phyloP scores from a whole-genome alignment of 2,329 filamentous ascomycete species.

The Rhytidhysteron rufulum region DNA sequence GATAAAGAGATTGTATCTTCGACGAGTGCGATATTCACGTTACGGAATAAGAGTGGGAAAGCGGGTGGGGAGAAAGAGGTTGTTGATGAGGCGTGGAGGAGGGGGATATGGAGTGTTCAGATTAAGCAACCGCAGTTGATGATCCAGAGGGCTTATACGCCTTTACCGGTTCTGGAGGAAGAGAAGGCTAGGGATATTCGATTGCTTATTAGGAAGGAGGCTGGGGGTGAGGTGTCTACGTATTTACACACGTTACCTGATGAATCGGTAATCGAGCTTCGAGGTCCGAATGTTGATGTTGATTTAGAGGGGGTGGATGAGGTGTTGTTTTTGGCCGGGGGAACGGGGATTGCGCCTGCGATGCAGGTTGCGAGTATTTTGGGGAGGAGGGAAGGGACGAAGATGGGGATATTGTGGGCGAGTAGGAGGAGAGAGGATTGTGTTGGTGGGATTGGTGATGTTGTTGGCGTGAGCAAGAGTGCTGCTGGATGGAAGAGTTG shows the following conservation, averaged over 20 bases:
- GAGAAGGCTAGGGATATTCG: slow-evolving; percentile 48
- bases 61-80: slow-evolving; percentile 24
- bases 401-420: slow-evolving; percentile 78
- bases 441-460: slow-evolving; percentile 55
- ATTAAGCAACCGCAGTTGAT: slow-evolving; percentile 93
- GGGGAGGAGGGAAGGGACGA: slow-evolving; percentile 40
- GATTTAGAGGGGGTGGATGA: slow-evolving; percentile 52
- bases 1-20: slow-evolving; percentile 61
- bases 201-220: slow-evolving; percentile 75
- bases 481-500: slow-evolving; percentile 28
- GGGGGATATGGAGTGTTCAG: slow-evolving; percentile 81
- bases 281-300: slow-evolving; percentile 75
- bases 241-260: slow-evolving; percentile 67
- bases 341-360: slow-evolving; percentile 88
- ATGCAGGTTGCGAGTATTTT: slow-evolving; percentile 72
- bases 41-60: slow-evolving; percentile 44
- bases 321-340: slow-evolving; percentile 83
- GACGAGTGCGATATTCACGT: slow-evolving; percentile 65
- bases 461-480: no score
- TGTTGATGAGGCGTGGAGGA: slow-evolving; percentile 45
- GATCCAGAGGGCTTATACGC: slow-evolving; percentile 88
- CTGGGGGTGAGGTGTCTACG: slow-evolving; percentile 77
- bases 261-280: slow-evolving; percentile 65
- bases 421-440: slow-evolving; percentile 66
- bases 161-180: slow-evolving; percentile 33